Conservation (phyloP, 129 eudicot genomes). For the Ambrosia trifida region DNA sequence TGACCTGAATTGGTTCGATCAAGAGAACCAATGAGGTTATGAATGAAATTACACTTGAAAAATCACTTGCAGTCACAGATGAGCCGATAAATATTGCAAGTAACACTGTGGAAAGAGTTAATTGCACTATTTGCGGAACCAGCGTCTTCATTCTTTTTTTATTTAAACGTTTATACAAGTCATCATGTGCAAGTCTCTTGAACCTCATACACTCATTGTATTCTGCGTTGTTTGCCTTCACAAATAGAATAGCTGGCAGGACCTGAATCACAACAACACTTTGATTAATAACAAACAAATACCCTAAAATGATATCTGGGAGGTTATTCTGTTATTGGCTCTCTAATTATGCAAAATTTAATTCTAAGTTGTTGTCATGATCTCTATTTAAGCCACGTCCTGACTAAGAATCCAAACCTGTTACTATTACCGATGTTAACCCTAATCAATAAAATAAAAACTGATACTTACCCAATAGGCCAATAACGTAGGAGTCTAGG, state of each 20-base stretch:
- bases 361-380: background rate
- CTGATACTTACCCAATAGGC: background rate
- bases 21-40: constrained; percentile 77
- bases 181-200: constrained; percentile 67
- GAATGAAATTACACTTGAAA: constrained; percentile 65
- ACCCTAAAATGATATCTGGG: background rate
- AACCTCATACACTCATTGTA: constrained; percentile 64
- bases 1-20: constrained; percentile 90
- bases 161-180: constrained; percentile 46
- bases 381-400: background rate
- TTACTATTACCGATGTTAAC: background rate
- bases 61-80: constrained; percentile 50
- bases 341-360: constrained; percentile 9
- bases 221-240: constrained; percentile 91
- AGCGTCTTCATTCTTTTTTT: constrained; percentile 89
- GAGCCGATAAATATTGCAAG: constrained; percentile 56
- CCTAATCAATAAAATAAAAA: background rate
- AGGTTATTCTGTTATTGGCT: background rate
- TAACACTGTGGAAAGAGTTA: constrained; percentile 60
- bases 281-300: background rate
- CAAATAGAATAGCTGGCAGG: constrained; percentile 79
- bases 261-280: constrained; percentile 51
- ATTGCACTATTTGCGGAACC: constrained; percentile 78
- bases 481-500: background rate
- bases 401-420: background rate